These are phyloP conservation scores for Colletotrichum sublineola DNA, from an alignment of 2,329 filamentous ascomycete genomes.

Conservation along the genomic window DNA sequence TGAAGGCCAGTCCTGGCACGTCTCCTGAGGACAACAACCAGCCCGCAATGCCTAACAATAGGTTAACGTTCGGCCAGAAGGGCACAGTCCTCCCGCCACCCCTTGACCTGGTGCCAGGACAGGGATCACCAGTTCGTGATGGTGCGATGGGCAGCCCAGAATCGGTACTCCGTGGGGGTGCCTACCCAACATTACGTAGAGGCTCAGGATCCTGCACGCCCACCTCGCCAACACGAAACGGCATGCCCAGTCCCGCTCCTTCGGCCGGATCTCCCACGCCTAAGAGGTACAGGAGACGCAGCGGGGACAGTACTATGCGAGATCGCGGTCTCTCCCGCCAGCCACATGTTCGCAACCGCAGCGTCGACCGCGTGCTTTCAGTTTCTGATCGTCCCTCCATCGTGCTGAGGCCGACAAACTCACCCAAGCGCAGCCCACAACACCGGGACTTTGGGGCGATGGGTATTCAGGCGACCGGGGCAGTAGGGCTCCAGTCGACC, in stretches of 20 bases:
- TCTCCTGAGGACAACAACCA: slow-evolving; percentile 37
- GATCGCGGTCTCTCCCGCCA: slow-evolving; percentile 14
- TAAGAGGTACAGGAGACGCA: slow-evolving; percentile 21
- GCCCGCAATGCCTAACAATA: slow-evolving; percentile 21
- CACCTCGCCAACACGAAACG: slow-evolving; percentile 6
- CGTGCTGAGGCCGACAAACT: slow-evolving; percentile 16
- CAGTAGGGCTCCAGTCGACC: slow-evolving; percentile 48
- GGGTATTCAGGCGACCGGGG: slow-evolving; percentile 53
- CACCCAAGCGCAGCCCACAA: slow-evolving; percentile 16
- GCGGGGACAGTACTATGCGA: slow-evolving; percentile 24
- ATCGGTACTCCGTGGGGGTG: not conserved
- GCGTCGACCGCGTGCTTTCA: slow-evolving; percentile 13
- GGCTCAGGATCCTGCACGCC: not conserved
- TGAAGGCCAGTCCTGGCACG: slow-evolving; percentile 38
- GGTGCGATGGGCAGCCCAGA: slow-evolving; percentile 13
- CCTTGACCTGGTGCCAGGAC: slow-evolving; percentile 25
- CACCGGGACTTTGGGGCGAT: slow-evolving; percentile 33
- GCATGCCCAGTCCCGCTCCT: slow-evolving; percentile 18
- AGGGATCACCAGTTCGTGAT: slow-evolving; percentile 6
- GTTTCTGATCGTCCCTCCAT: slow-evolving; percentile 20
- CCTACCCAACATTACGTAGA: not conserved
- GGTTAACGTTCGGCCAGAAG: slow-evolving; percentile 31
- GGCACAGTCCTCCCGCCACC: slow-evolving; percentile 37
- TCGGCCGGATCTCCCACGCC: slow-evolving; percentile 28
- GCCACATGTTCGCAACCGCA: not conserved